Conservation (phyloP, 352 stramenopile genomes). For the Pythium brassicae region DNA sequence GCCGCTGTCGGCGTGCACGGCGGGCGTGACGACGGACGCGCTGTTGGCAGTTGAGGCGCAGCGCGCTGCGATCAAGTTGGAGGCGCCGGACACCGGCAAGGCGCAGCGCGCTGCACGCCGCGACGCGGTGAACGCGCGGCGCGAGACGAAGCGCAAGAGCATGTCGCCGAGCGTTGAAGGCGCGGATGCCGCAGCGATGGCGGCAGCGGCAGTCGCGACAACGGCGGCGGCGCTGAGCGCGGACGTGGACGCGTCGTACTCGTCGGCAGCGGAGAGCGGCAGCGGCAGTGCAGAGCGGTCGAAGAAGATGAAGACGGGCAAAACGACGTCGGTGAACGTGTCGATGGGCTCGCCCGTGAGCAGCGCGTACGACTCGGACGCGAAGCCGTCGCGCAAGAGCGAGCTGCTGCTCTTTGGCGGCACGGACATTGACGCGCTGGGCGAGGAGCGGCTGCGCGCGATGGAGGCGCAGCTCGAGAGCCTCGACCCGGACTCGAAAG, state of each 20-base stretch:
- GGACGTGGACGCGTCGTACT: too few species aligned
- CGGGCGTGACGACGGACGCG: conserved; percentile 14
- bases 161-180: conserved; percentile 17
- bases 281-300: conserved; percentile 21
- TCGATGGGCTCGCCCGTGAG: conserved; percentile 8
- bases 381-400: conserved; percentile 7
- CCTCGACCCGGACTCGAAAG: conserved; percentile 83
- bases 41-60: conserved; percentile 31
- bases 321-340: conserved; percentile 31
- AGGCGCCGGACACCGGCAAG: conserved; percentile 38
- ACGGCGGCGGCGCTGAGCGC: conserved; percentile 5
- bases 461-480: conserved; percentile 85
- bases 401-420: conserved; percentile 25
- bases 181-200: not conserved
- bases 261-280: conserved; percentile 6
- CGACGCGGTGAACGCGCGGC: conserved; percentile 61
- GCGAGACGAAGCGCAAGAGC: conserved; percentile 72
- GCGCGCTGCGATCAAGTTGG: conserved; percentile 50
- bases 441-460: conserved; percentile 70
- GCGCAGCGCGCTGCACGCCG: conserved; percentile 59
- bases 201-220: not conserved
- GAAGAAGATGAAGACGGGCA: conserved; percentile 82
- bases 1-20: conserved; percentile 20
- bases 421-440: conserved; percentile 53
- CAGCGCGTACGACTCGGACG: not conserved